Conservation (phyloP, 1,284 basidiomycete species). For the Paramarasmius palmivorus region DNA sequence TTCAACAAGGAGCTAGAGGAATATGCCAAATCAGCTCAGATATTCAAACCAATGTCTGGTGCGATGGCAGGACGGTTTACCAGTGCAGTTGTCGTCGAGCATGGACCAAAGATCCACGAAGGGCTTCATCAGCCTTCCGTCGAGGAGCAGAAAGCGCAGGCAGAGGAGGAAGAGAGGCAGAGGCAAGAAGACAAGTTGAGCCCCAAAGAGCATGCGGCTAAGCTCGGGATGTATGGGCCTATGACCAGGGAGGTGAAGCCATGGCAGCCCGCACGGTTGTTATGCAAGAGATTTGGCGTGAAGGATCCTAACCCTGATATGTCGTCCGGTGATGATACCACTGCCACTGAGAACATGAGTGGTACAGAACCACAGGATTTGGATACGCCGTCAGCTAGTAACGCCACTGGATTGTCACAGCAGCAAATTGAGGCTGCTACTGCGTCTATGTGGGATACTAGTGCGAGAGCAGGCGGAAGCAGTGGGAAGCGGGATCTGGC, state of each 20-base stretch:
- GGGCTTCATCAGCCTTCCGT: slow-evolving; percentile 71
- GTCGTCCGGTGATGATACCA: neutral
- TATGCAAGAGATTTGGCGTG: slow-evolving; percentile 95
- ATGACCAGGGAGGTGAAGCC: slow-evolving; percentile 74
- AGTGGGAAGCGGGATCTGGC: slow-evolving; percentile 53
- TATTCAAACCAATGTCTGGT: slow-evolving; percentile 91
- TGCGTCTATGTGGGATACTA: slow-evolving; percentile 9
- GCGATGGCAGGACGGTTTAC: slow-evolving; percentile 95
- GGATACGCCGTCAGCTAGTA: slow-evolving; percentile 21
- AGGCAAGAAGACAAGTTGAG: slow-evolving; percentile 55
- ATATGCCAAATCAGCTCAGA: slow-evolving; percentile 83
- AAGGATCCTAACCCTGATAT: slow-evolving; percentile 70
- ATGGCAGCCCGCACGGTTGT: slow-evolving; percentile 80
- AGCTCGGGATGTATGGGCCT: slow-evolving; percentile 84
- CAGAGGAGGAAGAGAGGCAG: slow-evolving; percentile 43
- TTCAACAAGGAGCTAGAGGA: slow-evolving; percentile 84
- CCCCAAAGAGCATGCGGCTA: slow-evolving; percentile 80
- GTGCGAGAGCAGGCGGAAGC: slow-evolving; percentile 17
- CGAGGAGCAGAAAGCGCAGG: slow-evolving; percentile 44
- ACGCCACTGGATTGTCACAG: slow-evolving; percentile 19
- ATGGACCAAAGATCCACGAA: slow-evolving; percentile 65
- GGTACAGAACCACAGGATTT: slow-evolving; percentile 12
- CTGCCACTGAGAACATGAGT: neutral
- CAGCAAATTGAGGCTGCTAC: slow-evolving; percentile 10
- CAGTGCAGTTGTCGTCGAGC: slow-evolving; percentile 65